phyloP scores from a whole-genome alignment of 768 basidiomycete species.

The Suillus lakei region DNA sequence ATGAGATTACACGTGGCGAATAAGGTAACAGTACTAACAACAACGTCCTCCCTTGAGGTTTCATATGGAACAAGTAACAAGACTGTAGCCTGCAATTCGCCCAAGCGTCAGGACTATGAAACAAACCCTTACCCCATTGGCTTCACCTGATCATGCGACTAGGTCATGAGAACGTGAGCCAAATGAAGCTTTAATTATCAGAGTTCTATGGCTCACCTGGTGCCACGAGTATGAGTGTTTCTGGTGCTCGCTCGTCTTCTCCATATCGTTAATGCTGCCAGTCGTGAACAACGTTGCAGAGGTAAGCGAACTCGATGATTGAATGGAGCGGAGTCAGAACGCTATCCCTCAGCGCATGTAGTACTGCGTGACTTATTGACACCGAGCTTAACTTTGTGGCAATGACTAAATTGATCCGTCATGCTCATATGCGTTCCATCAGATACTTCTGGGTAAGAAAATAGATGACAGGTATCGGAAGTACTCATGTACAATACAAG shows the following conservation, averaged over 20 bases:
- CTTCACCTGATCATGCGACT: constrained; percentile 87
- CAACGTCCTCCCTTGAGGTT: constrained; percentile 72
- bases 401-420: neutral
- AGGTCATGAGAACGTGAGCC: constrained; percentile 10
- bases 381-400: constrained; percentile 5
- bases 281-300: constrained; percentile 15
- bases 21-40: constrained; percentile 46
- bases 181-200: constrained; percentile 18
- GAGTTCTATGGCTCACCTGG: constrained; percentile 54
- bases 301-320: constrained; percentile 10
- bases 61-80: constrained; percentile 75
- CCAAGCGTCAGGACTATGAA: constrained; percentile 23
- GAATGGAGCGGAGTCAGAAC: constrained; percentile 40
- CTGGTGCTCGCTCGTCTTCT: constrained; percentile 33
- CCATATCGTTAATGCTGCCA: constrained; percentile 20
- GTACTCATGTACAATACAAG: constrained; percentile 33
- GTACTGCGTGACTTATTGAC: constrained; percentile 6
- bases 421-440: neutral
- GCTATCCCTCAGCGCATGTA: constrained; percentile 12
- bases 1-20: constrained; percentile 4
- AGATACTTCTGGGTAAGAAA: constrained; percentile 5
- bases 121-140: constrained; percentile 17
- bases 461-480: constrained; percentile 19
- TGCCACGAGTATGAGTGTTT: constrained; percentile 79
- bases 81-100: constrained; percentile 65